Conservation (phyloP, 73 alveolate genomes). For the Blepharisma japonicum region DNA sequence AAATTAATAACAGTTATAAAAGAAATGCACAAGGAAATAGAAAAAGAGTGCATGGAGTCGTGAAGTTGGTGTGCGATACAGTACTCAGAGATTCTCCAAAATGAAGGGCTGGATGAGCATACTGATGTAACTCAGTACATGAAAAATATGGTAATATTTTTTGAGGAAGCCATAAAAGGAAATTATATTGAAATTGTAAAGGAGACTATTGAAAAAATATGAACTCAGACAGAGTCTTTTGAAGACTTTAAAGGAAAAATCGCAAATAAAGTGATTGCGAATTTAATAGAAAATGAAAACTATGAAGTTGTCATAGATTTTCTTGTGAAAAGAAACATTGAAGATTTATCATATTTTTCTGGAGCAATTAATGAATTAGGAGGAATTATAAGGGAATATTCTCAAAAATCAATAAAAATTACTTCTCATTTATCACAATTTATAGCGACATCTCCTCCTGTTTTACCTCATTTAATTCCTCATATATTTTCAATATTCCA, state of each 20-base stretch:
- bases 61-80: not conserved
- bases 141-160: not conserved
- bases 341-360: not conserved
- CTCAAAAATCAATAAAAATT: not conserved
- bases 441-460: not conserved
- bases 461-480: not conserved
- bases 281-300: not conserved
- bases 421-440: not conserved
- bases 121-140: not conserved
- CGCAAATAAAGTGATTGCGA: not conserved
- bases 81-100: not conserved
- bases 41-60: not conserved
- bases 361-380: not conserved
- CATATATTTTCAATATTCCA: not conserved
- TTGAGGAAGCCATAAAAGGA: not conserved
- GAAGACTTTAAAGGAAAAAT: not conserved
- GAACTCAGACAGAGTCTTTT: not conserved
- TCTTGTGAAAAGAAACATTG: not conserved
- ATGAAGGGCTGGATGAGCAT: not conserved
- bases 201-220: not conserved
- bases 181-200: not conserved
- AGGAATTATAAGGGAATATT: not conserved
- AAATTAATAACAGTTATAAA: not conserved
- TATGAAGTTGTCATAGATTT: conserved; percentile 18
- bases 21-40: not conserved